These are phyloP conservation scores for Sporothrix brunneoviolacea DNA, from an alignment of 2,329 filamentous ascomycete species.

Conservation along the genomic window DNA sequence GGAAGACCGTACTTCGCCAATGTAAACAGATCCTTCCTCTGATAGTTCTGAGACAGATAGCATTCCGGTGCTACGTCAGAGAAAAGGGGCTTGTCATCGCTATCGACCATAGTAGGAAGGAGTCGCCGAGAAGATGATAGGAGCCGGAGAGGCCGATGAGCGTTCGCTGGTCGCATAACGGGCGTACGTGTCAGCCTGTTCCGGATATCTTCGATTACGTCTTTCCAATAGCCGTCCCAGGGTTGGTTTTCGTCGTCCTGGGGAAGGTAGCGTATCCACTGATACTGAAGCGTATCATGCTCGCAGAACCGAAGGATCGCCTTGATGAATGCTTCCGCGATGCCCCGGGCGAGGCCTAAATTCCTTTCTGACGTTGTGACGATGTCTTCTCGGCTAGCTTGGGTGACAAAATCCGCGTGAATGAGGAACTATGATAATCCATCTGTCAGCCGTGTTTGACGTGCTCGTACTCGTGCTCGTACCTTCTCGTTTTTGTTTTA, in stretches of 20 bases:
- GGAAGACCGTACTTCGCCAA: background rate
- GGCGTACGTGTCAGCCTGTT: background rate
- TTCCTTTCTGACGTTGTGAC: conserved; percentile 33
- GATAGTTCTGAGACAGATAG: background rate
- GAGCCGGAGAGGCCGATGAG: background rate
- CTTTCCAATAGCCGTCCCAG: background rate
- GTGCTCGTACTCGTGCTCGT: background rate
- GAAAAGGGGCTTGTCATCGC: background rate
- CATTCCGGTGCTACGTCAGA: background rate
- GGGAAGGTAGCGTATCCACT: conserved; percentile 36
- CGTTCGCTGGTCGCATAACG: background rate
- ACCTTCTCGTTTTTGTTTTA: conserved; percentile 19
- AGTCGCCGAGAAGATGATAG: background rate
- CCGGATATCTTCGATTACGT: background rate
- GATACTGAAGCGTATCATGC: conserved; percentile 31
- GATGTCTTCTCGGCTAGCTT: conserved; percentile 38
- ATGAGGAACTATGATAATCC: conserved; percentile 33
- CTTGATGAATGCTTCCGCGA: conserved; percentile 33
- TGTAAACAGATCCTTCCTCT: background rate
- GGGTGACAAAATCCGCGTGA: conserved; percentile 43
- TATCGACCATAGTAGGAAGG: background rate
- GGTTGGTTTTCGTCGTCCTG: background rate
- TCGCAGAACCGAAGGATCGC: conserved; percentile 34
- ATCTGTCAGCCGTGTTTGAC: background rate
- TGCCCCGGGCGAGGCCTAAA: conserved; percentile 24